Conservation (phyloP, 768 basidiomycete species). For the Agaricus sinodeliciosus region DNA sequence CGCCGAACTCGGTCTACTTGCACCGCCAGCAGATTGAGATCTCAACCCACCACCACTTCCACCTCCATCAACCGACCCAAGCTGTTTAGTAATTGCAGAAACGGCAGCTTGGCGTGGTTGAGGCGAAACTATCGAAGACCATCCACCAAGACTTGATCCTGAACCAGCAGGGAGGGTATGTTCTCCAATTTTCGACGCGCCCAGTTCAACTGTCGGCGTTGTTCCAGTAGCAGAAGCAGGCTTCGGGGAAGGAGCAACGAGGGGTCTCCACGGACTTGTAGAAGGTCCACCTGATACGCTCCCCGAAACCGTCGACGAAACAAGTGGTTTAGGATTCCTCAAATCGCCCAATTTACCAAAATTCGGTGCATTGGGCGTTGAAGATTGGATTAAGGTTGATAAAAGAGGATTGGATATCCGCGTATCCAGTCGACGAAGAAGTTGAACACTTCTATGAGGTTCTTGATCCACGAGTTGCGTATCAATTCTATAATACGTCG, state of each 20-base stretch:
- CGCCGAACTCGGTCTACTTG: not conserved
- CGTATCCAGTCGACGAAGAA: constrained; percentile 77
- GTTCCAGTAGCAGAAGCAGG: not conserved
- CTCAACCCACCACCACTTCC: not conserved
- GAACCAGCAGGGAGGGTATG: not conserved
- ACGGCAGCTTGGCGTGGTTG: constrained; percentile 3
- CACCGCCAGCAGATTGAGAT: not conserved
- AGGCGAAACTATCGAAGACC: constrained; percentile 3
- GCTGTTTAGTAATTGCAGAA: not conserved
- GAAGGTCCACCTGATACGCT: not conserved
- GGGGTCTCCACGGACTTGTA: constrained; percentile 8
- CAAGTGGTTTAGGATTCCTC: constrained; percentile 21
- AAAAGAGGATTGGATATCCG: constrained; percentile 69
- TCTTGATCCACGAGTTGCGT: constrained; percentile 88
- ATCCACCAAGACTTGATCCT: not conserved
- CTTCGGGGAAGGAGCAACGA: constrained; percentile 1
- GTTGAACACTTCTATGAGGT: constrained; percentile 78
- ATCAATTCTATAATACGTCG: constrained; percentile 75
- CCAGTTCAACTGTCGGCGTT: not conserved
- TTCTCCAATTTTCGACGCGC: no score
- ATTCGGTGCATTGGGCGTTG: constrained; percentile 18
- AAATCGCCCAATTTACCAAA: constrained; percentile 61
- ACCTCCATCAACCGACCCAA: not conserved
- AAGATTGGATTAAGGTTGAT: constrained; percentile 33
- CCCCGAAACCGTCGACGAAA: not conserved